These are phyloP conservation scores for Stagonosporopsis cucurbitacearum DNA, from an alignment of 2,329 filamentous ascomycete species.

Conservation along the genomic window DNA sequence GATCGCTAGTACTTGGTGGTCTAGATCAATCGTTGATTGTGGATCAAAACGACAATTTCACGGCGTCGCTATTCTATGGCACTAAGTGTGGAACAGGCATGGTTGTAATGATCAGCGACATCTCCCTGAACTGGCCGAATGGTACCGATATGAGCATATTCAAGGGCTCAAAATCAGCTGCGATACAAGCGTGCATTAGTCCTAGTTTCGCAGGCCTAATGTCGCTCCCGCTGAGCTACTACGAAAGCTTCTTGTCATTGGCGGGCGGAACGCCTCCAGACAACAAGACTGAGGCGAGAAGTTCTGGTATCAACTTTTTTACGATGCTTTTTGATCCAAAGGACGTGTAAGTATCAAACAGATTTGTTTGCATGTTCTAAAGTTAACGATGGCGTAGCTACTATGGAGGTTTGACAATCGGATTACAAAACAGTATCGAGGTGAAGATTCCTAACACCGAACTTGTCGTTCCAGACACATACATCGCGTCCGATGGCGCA, in stretches of 20 bases:
- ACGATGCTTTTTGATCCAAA: constrained; percentile 28
- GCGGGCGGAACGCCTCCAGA: constrained; percentile 22
- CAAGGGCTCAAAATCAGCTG: constrained; percentile 22
- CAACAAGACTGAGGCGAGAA: constrained; percentile 16
- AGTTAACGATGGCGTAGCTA: constrained; percentile 20
- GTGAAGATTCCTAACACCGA: constrained; percentile 26
- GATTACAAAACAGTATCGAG: constrained; percentile 21
- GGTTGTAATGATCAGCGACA: too few relatives aligned
- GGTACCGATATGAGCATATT: constrained; percentile 42
- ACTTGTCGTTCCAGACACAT: constrained; percentile 22
- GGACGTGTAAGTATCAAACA: constrained; percentile 23
- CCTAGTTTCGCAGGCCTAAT: constrained; percentile 25
- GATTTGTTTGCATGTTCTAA: too few relatives aligned
- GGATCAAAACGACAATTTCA: constrained; percentile 27
- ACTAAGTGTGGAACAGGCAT: constrained; percentile 36
- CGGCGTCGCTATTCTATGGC: constrained; percentile 12
- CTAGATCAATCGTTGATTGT: constrained; percentile 21
- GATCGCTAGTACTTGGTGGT: constrained; percentile 41
- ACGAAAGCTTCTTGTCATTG: constrained; percentile 17
- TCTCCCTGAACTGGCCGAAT: constrained; percentile 44
- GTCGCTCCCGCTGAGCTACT: constrained; percentile 22
- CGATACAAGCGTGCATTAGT: constrained; percentile 26
- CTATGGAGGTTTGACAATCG: constrained; percentile 27
- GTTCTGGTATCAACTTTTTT: constrained; percentile 24
- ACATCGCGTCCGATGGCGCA: constrained; percentile 19